Evolutionary conservation across 2,329 filamentous ascomycete species (phyloP).

Genomic region (Hirsutella rhossiliensis): DNA sequence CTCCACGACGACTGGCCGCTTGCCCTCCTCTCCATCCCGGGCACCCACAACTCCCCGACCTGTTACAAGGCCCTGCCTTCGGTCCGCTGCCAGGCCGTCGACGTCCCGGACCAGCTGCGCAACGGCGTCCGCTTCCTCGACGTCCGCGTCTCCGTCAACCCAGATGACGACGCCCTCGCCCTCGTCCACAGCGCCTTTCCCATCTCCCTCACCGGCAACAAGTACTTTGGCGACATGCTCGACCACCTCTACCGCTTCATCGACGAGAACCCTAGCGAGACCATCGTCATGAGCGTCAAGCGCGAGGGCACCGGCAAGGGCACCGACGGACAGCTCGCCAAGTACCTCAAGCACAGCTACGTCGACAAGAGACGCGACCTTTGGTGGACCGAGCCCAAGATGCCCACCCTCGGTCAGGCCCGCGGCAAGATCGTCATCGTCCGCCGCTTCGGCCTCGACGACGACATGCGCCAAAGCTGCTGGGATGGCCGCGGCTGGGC

Average conservation of each 20-base stretch:
- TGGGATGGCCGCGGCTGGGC: constrained; percentile 41
- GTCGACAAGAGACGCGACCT: constrained; percentile 38
- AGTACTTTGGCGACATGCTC: constrained; percentile 66
- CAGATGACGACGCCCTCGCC: constrained; percentile 52
- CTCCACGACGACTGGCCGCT: constrained; percentile 62
- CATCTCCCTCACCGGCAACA: constrained; percentile 68
- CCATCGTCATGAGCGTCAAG: constrained; percentile 78
- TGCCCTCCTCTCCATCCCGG: constrained; percentile 76
- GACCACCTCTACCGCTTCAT: constrained; percentile 64
- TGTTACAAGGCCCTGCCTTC: constrained; percentile 76
- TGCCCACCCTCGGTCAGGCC: constrained; percentile 67
- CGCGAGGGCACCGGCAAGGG: constrained; percentile 75
- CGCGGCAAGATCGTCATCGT: constrained; percentile 77
- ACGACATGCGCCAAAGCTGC: constrained; percentile 33
- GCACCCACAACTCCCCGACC: constrained; percentile 90
- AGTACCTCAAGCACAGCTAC: constrained; percentile 64
- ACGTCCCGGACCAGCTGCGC: constrained; percentile 63
- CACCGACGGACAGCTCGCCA: constrained; percentile 67
- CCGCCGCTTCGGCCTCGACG: constrained; percentile 62
- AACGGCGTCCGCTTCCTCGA: constrained; percentile 95
- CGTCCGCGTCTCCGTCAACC: constrained; percentile 54
- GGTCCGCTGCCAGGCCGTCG: constrained; percentile 82
- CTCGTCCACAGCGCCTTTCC: constrained; percentile 90
- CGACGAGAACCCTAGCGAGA: constrained; percentile 64
- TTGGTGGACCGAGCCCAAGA: constrained; percentile 69